Conservation (phyloP, 225 moss, liverwort and hornwort genomes). For the Lunularia cruciata region DNA sequence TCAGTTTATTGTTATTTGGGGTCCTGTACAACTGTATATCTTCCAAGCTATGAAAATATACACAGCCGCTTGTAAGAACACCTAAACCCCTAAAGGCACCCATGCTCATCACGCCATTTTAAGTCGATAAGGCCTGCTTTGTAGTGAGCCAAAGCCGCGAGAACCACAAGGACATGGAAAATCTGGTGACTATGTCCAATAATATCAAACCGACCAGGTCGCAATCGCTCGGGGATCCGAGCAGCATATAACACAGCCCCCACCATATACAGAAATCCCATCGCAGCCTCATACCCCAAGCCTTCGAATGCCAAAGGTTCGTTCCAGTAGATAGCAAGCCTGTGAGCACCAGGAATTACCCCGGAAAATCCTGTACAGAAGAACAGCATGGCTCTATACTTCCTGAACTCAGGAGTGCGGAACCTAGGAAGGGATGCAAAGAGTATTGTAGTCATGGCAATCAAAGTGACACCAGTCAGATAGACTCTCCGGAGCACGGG, state of each 20-base stretch:
- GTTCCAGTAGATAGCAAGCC: slow-evolving; percentile 55
- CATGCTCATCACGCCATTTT: slow-evolving; percentile 72
- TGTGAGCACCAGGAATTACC: slow-evolving; percentile 70
- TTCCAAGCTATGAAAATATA: too few relatives aligned
- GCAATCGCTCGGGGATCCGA: slow-evolving; percentile 74
- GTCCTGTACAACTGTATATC: too few relatives aligned
- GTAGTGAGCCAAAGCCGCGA: slow-evolving; percentile 80
- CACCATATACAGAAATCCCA: slow-evolving; percentile 70
- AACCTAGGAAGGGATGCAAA: slow-evolving; percentile 68
- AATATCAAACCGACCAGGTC: slow-evolving; percentile 75
- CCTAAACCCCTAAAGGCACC: slow-evolving; percentile 53
- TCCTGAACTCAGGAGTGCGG: slow-evolving; percentile 65
- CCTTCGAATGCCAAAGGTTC: slow-evolving; percentile 59
- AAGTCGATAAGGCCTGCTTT: slow-evolving; percentile 69
- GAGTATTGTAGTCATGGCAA: slow-evolving; percentile 56
- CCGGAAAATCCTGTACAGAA: slow-evolving; percentile 74
- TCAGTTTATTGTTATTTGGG: too few relatives aligned
- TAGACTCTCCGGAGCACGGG: slow-evolving; percentile 56
- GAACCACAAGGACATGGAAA: slow-evolving; percentile 80
- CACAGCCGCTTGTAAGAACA: too few relatives aligned
- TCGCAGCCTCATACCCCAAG: slow-evolving; percentile 53
- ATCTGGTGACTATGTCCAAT: slow-evolving; percentile 87
- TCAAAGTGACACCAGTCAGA: slow-evolving; percentile 56
- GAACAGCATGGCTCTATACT: slow-evolving; percentile 63
- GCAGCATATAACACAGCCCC: slow-evolving; percentile 73